Base-by-base conservation (phyloP, 1,284 basidiomycete species). In the Malassezia globosa region DNA sequence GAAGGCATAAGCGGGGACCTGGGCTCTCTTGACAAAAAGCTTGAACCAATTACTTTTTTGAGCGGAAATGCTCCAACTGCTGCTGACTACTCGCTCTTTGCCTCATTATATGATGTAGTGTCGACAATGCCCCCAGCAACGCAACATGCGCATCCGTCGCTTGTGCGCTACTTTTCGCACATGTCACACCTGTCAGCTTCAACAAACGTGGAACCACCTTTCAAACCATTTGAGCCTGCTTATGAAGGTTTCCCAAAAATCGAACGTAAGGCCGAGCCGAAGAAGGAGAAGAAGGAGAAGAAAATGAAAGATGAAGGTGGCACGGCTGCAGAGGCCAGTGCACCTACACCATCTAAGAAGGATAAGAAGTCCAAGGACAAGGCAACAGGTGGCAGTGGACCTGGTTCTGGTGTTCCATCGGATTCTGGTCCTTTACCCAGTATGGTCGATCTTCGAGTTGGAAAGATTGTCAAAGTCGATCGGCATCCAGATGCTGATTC, bases 401-500 rank as follows among this genome's bases (percentile, higher is more conserved):
- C 24, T 57, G 60, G 56, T 5, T 37, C 48, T 11, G 41, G 54
- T 27, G 42, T 63, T 24, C 58, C 59, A 6, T 61, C 59, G 16
- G 48, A 60, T 14, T 46, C 59, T 8, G 54, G 53, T 11, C 67
- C 67, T 16, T 46, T 58, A 19, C 68, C 66, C 3, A 63, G 62
- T 19, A 60, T 60, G 60, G 52, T 71, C 39, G 69, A 71, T 43
- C 53, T 71, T 29, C 60, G 69, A 14, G 67, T 71, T 3, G 69
- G 69, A 37, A 63, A 63, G 53, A 71, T 71, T 31, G 65, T 71
- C 46, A 58, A 56, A 23, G 53, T 68, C 39, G 54, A 61, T 44
- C 59, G 55, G 36, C 69, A 71, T 44, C 69, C 69, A 3, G 67
- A 71, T 35, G 69, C 69, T 13, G 69, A 71, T 43, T 46, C 66